Percentiles rank a stretch among this genome's conserved stretches.
Evolutionary conservation across 805 yeast genomes (phyloP).

Genomic region (Schwanniomyces occidentalis): DNA sequence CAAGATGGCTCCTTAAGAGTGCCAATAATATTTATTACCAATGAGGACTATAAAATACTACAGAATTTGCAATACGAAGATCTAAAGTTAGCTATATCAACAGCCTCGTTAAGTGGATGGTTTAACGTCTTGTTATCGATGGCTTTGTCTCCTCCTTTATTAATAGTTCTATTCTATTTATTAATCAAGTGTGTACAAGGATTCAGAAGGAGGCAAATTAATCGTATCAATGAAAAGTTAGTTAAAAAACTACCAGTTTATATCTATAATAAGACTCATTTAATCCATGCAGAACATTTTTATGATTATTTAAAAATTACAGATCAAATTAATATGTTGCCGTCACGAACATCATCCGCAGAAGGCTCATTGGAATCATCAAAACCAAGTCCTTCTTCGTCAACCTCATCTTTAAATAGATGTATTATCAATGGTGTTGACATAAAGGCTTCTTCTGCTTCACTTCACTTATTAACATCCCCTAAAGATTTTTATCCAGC

Average conservation of each 20-base stretch:
- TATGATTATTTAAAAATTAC: conserved; percentile 33
- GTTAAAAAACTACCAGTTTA: conserved; percentile 40
- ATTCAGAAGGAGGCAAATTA: conserved; percentile 25
- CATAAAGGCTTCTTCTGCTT: conserved; percentile 18
- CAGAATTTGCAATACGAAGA: conserved; percentile 7
- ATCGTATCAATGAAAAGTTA: conserved; percentile 27
- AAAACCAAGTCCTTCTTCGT: conserved; percentile 12
- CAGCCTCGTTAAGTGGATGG: conserved; percentile 40
- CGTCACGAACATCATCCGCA: conserved; percentile 11
- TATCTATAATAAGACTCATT: conserved; percentile 35
- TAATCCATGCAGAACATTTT: conserved; percentile 26
- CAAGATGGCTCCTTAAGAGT: conserved; percentile 37
- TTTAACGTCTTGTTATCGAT: conserved; percentile 39
- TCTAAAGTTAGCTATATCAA: conserved; percentile 20
- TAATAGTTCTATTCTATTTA: conserved; percentile 36
- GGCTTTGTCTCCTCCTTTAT: conserved; percentile 42
- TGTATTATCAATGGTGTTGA: conserved; percentile 44
- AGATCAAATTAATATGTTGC: conserved; percentile 21
- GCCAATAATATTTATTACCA: conserved; percentile 55
- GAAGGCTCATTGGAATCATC: conserved; percentile 2
- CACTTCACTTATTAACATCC: conserved; percentile 23
- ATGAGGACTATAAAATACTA: conserved; percentile 38
- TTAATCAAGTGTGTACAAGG: conserved; percentile 30
- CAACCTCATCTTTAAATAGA: conserved; percentile 32
- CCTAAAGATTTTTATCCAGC: conserved; percentile 41